phyloP scores from a whole-genome alignment of 2,329 filamentous ascomycete species.

The Hypoxylon sp. region DNA sequence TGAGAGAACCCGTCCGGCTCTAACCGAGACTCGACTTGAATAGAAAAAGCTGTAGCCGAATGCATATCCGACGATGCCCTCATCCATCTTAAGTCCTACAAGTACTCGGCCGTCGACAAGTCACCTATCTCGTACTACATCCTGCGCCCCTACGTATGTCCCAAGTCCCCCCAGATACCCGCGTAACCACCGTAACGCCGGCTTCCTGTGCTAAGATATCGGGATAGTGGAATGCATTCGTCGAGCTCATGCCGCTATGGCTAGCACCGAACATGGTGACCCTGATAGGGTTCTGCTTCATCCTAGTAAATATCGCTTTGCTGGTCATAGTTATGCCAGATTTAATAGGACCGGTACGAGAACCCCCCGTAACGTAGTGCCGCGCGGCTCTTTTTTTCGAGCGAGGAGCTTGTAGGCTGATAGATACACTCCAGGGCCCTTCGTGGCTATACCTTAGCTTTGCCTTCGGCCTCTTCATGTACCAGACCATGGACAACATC shows the following conservation, averaged over 20 bases:
- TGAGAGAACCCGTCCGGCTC: constrained; percentile 1
- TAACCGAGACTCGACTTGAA: constrained; percentile 33
- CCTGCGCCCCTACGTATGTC: constrained; percentile 90
- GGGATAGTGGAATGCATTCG: constrained; percentile 92
- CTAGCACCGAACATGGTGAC: constrained; percentile 98
- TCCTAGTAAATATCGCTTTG: constrained; percentile 81
- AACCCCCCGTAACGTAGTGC: constrained; percentile 7
- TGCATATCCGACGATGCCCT: constrained; percentile 91
- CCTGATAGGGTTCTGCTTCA: constrained; percentile 92
- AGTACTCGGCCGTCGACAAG: constrained; percentile 97
- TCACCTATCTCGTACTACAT: constrained; percentile 94
- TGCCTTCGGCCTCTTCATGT: constrained; percentile 96
- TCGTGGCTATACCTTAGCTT: constrained; percentile 97
- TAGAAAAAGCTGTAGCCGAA: constrained; percentile 70
- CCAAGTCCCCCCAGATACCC: constrained; percentile 12
- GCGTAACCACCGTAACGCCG: constrained; percentile 19
- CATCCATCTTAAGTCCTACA: constrained; percentile 92
- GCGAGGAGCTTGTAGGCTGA: constrained; percentile 28
- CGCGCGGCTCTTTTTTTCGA: not conserved
- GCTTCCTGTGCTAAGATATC: constrained; percentile 39
- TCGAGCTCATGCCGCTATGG: constrained; percentile 93
- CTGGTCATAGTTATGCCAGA: constrained; percentile 88
- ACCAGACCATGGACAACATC: constrained; percentile 98
- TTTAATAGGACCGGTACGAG: constrained; percentile 84
- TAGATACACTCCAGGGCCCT: constrained; percentile 69